A percentile compares a stretch with the other conserved stretches of the same genome.
Evolutionary conservation across 106 monocot species (phyloP).

Genomic region (Phalaenopsis equestris): DNA sequence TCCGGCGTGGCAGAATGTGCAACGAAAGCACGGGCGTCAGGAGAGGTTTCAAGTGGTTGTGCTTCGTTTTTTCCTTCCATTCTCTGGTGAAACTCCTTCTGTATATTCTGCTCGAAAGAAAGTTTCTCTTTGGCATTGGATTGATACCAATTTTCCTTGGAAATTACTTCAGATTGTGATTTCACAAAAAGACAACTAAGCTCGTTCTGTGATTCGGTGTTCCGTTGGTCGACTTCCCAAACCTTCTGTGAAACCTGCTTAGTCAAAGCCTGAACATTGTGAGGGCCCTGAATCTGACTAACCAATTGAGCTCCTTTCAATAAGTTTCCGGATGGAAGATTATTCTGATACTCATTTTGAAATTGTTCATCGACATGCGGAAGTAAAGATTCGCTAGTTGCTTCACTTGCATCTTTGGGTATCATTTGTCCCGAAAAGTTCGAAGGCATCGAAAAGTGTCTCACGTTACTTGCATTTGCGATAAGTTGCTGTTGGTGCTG

Average conservation of each 20-base stretch:
- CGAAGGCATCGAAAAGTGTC: slow-evolving; percentile 30
- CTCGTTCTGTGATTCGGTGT: slow-evolving; percentile 41
- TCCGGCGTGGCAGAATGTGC: slow-evolving; percentile 9
- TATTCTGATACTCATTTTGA: slow-evolving; percentile 41
- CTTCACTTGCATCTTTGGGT: slow-evolving; percentile 29
- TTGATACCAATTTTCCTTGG: slow-evolving; percentile 45
- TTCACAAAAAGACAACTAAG: slow-evolving; percentile 33
- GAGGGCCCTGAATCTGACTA: slow-evolving; percentile 35
- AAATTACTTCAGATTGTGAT: slow-evolving; percentile 31
- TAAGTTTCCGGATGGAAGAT: slow-evolving; percentile 18
- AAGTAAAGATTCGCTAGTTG: slow-evolving; percentile 33
- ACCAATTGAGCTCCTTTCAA: slow-evolving; percentile 25
- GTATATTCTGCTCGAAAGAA: slow-evolving; percentile 31
- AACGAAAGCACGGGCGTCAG: slow-evolving; percentile 17
- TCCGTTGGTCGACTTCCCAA: slow-evolving; percentile 23
- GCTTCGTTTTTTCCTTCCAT: slow-evolving; percentile 37
- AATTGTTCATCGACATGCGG: slow-evolving; percentile 33
- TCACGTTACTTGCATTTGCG: slow-evolving; percentile 22
- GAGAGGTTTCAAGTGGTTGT: slow-evolving; percentile 22
- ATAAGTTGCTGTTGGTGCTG: slow-evolving; percentile 44
- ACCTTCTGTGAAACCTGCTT: slow-evolving; percentile 32
- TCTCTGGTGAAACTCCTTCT: slow-evolving; percentile 52
- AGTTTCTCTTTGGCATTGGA: slow-evolving; percentile 25
- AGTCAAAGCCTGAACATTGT: slow-evolving; percentile 30
- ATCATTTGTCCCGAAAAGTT: slow-evolving; percentile 33